Base-by-base conservation (phyloP, 495 filamentous ascomycete species). In the Tuber aestivum region DNA sequence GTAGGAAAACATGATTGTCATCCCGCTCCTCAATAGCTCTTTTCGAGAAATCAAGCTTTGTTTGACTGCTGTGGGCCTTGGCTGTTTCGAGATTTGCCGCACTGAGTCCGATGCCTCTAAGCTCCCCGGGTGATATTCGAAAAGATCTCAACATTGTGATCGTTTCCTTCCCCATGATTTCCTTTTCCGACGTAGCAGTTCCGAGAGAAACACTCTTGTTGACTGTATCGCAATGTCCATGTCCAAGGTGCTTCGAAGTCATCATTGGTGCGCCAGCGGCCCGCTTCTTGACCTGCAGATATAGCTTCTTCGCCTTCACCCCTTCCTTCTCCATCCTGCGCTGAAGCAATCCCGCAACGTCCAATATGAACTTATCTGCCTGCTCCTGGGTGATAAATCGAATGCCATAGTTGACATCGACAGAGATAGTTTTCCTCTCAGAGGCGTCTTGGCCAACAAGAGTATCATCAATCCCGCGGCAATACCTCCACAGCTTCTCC, bases 361-460 rank as follows among this genome's bases (percentile, higher is more conserved):
- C 93, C 72, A 88, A 86, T 41, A 98, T 86, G 81, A 99, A 99
- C 72, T 94, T 91, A 68, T 98, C 95, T 0, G 92, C 93, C 83
- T 99, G 95, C 10, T 89, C 89, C 76, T 97, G 93, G 70, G 88
- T 95, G 73, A 93, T 89, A 80, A 99, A 99, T 41, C 95, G 90
- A 72, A 99, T 95, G 3, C 95, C 95, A 96, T 96, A 99, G 80
- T 97, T 99, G 75, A 99, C 93, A 76, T 98, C 94, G 0, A 94
- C 95, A 2, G 94, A 97, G 20, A 98, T 92, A 0, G 94, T 97
- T 82, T 97, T 97, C 45, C 95, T 89, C 20, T 89, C 82, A 0
- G 88, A 87, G 38, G 27, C 70, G 5, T 48, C 75, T 21, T 87
- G 85, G 44, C 95, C 95, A 41, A 98, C 93, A 83, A 97, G 94